Base-by-base conservation (phyloP, 2,329 filamentous ascomycete species). In the Paracoccidioides lutzii region DNA sequence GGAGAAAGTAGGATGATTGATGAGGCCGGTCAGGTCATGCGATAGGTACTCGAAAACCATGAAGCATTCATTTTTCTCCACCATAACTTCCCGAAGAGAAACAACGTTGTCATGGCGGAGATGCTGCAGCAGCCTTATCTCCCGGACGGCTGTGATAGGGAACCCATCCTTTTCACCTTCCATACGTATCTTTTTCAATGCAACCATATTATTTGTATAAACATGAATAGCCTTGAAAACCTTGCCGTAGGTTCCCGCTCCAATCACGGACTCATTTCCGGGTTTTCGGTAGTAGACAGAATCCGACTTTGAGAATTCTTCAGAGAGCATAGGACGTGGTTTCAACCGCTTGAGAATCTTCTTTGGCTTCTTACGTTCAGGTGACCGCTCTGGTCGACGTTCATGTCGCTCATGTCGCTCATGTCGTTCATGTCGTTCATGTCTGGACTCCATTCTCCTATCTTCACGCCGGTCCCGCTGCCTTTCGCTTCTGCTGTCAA, bases 21-120 rank as follows among this genome's bases (percentile, higher is more conserved):
- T 81, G 37, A 98, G 77, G 12, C 93, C 93, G 2, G 93, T 98
- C 58, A 98, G 76, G 69, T 98, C 93, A 69, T 98, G 93, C 1
- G 93, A 91, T 37, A 97, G 79, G 67, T 98, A 98, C 69, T 98
- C 93, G 61, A 98, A 98, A 3, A 98, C 93, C 93, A 98, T 98
- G 72, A 95, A 98, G 70, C 93, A 98, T 71, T 97, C 90, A 63
- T 97, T 97, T 67, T 86, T 88, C 73, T 98, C 93, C 2, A 98
- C 93, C 93, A 98, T 98, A 61, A 98, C 97, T 70, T 98, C 93
- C 66, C 95, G 86, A 49, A 98, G 76, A 59, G 81, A 83, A 56
- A 98, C 77, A 55, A 97, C 81, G 65, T 98, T 98, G 57, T 82
- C 79, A 68, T 97, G 93, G 14, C 86, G 89, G 14, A 98, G 77